A percentile compares a stretch with the other conserved stretches of the same genome.
phyloP scores from a whole-genome alignment of 2,329 filamentous ascomycete species.

The Dryadomyces sulphureus region DNA sequence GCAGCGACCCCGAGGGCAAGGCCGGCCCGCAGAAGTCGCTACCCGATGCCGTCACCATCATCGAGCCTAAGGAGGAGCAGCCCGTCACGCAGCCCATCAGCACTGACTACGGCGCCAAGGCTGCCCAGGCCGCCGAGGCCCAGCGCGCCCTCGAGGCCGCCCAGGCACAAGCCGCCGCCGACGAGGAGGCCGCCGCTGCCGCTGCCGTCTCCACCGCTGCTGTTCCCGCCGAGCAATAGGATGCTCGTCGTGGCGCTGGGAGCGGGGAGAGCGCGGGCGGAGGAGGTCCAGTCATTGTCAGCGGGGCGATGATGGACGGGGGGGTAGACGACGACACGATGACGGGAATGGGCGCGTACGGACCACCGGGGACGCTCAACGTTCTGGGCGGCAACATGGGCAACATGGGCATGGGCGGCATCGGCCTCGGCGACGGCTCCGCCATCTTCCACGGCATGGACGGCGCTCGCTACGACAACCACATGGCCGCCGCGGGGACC shows the following conservation, averaged over 20 bases:
- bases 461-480: neutral
- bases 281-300: neutral
- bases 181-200: slow-evolving; percentile 43
- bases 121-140: slow-evolving; percentile 47
- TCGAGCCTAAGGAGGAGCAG: slow-evolving; percentile 99
- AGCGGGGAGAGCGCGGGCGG: neutral
- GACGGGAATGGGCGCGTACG: neutral
- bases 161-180: slow-evolving; percentile 13
- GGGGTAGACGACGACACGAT: neutral
- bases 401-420: no score
- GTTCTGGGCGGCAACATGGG: neutral
- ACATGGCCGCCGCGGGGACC: neutral
- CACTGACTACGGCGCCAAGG: slow-evolving; percentile 98
- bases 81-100: slow-evolving; percentile 86
- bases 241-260: slow-evolving; percentile 10
- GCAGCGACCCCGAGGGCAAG: slow-evolving; percentile 98
- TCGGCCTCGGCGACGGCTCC: no score
- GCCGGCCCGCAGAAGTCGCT: slow-evolving; percentile 92
- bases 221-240: slow-evolving; percentile 30
- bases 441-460: slow-evolving; percentile 2
- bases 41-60: slow-evolving; percentile 96
- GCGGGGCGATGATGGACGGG: neutral
- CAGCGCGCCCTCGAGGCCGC: slow-evolving; percentile 38
- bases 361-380: neutral
- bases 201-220: slow-evolving; percentile 39